A percentile compares a stretch with the other conserved stretches of the same genome.
phyloP scores from a whole-genome alignment of 139 green algal genomes.

The Ettlia oleoabundans region DNA sequence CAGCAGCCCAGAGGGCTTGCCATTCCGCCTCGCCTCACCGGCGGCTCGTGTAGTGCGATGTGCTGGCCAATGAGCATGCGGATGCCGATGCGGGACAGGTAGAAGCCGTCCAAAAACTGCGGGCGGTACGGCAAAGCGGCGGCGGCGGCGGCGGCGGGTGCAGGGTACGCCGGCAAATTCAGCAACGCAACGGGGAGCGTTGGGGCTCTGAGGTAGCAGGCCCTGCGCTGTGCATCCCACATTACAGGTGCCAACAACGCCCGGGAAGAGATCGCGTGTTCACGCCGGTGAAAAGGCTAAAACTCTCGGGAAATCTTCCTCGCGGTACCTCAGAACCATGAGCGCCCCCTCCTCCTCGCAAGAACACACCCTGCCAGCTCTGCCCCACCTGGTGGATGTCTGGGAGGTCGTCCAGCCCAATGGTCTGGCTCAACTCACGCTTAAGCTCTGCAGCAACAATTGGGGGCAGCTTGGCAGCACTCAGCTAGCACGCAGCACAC shows the following conservation, averaged over 20 bases:
- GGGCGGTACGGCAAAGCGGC: neutral
- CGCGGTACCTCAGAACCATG: too few species aligned
- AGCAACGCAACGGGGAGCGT: too few species aligned
- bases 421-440: constrained; percentile 66
- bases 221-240: too few species aligned
- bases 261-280: too few species aligned
- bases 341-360: neutral
- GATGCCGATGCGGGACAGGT: constrained; percentile 97
- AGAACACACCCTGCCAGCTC: neutral
- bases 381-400: constrained; percentile 87
- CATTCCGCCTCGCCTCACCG: constrained; percentile 60
- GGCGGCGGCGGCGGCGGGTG: neutral
- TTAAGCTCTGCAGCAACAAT: constrained; percentile 89
- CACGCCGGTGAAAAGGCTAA: too few species aligned
- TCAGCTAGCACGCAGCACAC: too few species aligned
- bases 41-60: constrained; percentile 89
- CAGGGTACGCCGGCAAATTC: neutral
- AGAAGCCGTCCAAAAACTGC: constrained; percentile 97
- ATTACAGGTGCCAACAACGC: too few species aligned
- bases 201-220: too few species aligned
- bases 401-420: constrained; percentile 83
- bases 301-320: too few species aligned
- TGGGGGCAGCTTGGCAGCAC: too few species aligned
- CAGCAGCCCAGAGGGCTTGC: neutral
- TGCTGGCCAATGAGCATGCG: constrained; percentile 99